Conservation (phyloP, 495 filamentous ascomycete species). For the Aspergillus campestris region DNA sequence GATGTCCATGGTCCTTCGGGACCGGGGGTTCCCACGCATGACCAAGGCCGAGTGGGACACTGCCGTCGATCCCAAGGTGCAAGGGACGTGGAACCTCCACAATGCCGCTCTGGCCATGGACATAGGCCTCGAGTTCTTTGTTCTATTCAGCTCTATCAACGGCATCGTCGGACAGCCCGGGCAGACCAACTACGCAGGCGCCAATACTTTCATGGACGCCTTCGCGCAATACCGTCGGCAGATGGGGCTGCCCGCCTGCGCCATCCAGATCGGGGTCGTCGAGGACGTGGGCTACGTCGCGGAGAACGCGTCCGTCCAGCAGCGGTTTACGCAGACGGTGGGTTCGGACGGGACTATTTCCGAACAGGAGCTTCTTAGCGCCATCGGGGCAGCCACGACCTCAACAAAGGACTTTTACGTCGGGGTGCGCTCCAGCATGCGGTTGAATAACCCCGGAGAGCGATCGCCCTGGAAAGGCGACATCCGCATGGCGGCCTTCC, state of each 20-base stretch:
- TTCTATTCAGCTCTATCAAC: conserved; percentile 31
- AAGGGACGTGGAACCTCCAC: conserved; percentile 50
- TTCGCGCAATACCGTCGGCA: conserved; percentile 22
- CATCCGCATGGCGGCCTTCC: conserved; percentile 18
- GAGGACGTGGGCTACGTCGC: conserved; percentile 23
- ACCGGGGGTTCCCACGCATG: conserved; percentile 28
- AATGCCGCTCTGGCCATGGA: conserved; percentile 35
- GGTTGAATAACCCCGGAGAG: conserved; percentile 5
- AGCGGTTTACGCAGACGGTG: too few relatives aligned
- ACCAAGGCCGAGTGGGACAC: conserved; percentile 26
- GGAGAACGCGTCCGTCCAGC: too few relatives aligned
- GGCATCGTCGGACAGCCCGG: conserved; percentile 22
- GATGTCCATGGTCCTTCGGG: conserved; percentile 22
- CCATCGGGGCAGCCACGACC: neutral
- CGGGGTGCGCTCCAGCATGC: conserved; percentile 2
- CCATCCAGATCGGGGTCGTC: conserved; percentile 26
- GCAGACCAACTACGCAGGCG: conserved; percentile 30
- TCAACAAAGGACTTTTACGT: conserved; percentile 3
- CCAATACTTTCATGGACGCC: conserved; percentile 27
- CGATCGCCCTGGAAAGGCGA: conserved; percentile 17
- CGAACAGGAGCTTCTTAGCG: neutral
- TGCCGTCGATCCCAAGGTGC: conserved; percentile 30
- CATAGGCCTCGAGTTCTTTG: conserved; percentile 37
- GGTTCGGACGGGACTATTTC: too few relatives aligned
- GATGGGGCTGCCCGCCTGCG: conserved; percentile 18